These are phyloP conservation scores for Cylindrotheca fusiformis DNA, from an alignment of 108 stramenopile species.

Conservation along the genomic window DNA sequence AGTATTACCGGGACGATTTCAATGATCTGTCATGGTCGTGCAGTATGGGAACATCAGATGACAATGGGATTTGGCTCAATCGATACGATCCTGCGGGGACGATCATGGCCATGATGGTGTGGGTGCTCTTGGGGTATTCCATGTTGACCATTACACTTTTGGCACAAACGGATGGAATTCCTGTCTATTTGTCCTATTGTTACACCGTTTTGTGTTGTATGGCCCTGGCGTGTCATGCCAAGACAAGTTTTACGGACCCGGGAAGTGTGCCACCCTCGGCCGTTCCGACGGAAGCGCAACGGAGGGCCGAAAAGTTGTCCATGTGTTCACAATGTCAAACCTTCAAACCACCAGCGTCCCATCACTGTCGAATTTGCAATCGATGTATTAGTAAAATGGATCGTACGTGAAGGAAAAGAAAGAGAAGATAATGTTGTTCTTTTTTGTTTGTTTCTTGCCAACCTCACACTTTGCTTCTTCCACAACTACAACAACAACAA, in stretches of 20 bases:
- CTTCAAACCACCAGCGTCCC: constrained; percentile 94
- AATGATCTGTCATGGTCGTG: constrained; percentile 59
- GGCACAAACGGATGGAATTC: constrained; percentile 74
- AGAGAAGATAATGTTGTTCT: neutral
- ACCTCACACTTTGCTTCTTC: neutral
- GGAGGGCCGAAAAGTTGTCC: constrained; percentile 50
- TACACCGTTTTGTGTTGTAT: constrained; percentile 69
- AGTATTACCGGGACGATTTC: constrained; percentile 59
- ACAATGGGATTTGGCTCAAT: constrained; percentile 88
- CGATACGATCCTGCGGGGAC: constrained; percentile 84
- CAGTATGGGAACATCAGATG: constrained; percentile 48
- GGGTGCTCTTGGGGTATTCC: constrained; percentile 79
- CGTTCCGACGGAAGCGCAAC: constrained; percentile 78
- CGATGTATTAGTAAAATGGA: constrained; percentile 96
- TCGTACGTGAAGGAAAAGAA: constrained; percentile 25
- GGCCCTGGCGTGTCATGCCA: constrained; percentile 87
- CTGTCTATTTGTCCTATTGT: constrained; percentile 44
- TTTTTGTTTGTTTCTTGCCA: neutral
- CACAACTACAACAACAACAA: neutral
- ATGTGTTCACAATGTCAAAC: constrained; percentile 96
- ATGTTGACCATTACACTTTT: constrained; percentile 71
- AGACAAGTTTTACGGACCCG: constrained; percentile 94
- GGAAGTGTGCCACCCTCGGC: constrained; percentile 88
- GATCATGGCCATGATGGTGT: constrained; percentile 85
- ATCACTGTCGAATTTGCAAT: constrained; percentile 98